phyloP scores from a whole-genome alignment of 306 rosid species.

The Pueraria montana region DNA sequence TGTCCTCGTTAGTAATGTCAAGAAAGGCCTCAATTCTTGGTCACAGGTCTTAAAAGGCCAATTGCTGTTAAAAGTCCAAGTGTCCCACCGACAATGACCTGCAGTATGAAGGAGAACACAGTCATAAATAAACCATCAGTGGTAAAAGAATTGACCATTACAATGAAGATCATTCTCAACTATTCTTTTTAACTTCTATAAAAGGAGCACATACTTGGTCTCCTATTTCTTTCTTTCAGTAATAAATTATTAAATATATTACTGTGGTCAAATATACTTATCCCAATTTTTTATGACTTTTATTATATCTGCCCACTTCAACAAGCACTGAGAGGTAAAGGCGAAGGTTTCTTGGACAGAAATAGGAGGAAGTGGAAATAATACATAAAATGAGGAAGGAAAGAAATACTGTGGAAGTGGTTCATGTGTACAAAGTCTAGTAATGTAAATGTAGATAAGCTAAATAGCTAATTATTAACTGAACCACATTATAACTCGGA shows the following conservation, averaged over 20 bases:
- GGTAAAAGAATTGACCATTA: not conserved
- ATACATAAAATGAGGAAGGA: not conserved
- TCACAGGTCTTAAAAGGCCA: constrained; percentile 55
- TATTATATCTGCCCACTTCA: not conserved
- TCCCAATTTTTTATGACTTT: not conserved
- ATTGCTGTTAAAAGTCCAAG: constrained; percentile 68
- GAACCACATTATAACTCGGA: not conserved
- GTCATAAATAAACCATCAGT: not conserved
- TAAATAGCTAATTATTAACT: not conserved
- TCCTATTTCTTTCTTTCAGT: not conserved
- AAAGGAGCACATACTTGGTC: not conserved
- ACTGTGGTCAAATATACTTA: not conserved
- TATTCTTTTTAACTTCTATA: not conserved
- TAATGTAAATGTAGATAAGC: no score
- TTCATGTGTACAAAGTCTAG: not conserved
- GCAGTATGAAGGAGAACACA: constrained; percentile 31
- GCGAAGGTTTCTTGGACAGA: not conserved
- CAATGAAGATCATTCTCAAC: not conserved
- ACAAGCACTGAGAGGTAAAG: not conserved
- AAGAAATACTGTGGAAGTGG: not conserved
- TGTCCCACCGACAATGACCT: constrained; percentile 84
- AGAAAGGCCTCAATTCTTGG: constrained; percentile 40
- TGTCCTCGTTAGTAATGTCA: constrained; percentile 33
- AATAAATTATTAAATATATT: not conserved
- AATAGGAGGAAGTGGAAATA: not conserved